Percentiles rank a stretch among this genome's conserved stretches.
These are phyloP conservation scores for Penicillium salamii DNA, from an alignment of 495 filamentous ascomycete genomes.

Conservation along the genomic window DNA sequence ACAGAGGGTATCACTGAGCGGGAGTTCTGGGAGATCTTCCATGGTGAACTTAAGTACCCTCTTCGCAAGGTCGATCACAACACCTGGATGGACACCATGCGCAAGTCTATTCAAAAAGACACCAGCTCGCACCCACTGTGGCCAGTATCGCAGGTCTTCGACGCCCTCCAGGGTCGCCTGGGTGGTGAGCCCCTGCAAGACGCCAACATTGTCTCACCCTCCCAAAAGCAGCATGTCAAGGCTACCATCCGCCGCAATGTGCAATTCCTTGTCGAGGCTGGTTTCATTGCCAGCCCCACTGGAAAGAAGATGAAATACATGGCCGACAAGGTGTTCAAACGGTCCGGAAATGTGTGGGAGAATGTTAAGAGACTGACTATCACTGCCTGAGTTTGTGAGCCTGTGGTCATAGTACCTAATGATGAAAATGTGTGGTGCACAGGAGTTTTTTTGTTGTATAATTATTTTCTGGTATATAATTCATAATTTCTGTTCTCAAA, in stretches of 20 bases:
- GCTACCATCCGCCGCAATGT: constrained; percentile 20
- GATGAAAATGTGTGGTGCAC: neutral
- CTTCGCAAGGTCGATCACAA: constrained; percentile 11
- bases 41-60: constrained; percentile 14
- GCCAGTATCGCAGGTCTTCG: constrained; percentile 26
- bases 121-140: constrained; percentile 24
- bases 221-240: constrained; percentile 14
- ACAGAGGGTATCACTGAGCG: constrained; percentile 18
- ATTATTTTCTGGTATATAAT: neutral
- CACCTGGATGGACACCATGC: constrained; percentile 16
- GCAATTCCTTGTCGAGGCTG: constrained; percentile 20
- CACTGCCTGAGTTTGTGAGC: neutral
- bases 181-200: constrained; percentile 12
- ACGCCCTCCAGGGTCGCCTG: constrained; percentile 20
- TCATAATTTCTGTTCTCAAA: neutral
- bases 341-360: constrained; percentile 18
- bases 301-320: constrained; percentile 16
- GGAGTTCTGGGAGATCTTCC: constrained; percentile 25
- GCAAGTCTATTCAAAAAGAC: constrained; percentile 12
- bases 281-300: constrained; percentile 20
- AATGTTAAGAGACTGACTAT: constrained; percentile 13
- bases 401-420: neutral
- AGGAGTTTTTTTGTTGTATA: neutral
- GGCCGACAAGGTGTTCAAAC: constrained; percentile 17
- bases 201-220: constrained; percentile 8